These are phyloP conservation scores for Euphorbia celastroides DNA, from an alignment of 441 rosid genomes.

Conservation along the genomic window DNA sequence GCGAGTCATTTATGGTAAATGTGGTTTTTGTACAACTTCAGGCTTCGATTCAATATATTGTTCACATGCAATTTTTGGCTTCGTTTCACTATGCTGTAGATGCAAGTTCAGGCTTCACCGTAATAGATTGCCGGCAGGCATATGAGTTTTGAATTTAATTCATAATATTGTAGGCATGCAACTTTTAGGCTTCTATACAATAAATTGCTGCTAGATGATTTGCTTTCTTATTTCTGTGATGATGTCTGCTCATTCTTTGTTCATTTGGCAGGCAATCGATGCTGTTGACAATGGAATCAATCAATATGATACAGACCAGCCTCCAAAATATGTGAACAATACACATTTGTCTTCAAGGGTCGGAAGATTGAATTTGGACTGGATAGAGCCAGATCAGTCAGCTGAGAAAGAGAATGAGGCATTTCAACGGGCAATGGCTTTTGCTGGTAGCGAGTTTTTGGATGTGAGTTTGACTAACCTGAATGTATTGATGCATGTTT, in stretches of 20 bases:
- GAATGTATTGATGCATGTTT: background rate
- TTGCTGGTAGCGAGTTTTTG: slow-evolving; percentile 79
- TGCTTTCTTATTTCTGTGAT: background rate
- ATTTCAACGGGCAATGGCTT: slow-evolving; percentile 67
- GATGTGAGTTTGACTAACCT: slow-evolving; percentile 46
- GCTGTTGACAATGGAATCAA: slow-evolving; percentile 87
- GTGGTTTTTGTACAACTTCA: background rate
- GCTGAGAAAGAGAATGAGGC: slow-evolving; percentile 84
- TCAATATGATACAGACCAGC: slow-evolving; percentile 70
- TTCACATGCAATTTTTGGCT: background rate
- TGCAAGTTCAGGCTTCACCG: too few species aligned
- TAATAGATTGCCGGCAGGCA: background rate
- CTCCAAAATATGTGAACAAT: slow-evolving; percentile 82
- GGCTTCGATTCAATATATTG: background rate
- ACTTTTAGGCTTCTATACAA: too few species aligned
- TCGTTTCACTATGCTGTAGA: background rate
- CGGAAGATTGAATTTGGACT: slow-evolving; percentile 83
- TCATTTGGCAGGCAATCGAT: slow-evolving; percentile 61
- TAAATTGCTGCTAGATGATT: background rate
- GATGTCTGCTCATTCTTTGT: background rate
- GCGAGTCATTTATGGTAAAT: background rate
- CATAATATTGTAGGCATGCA: background rate
- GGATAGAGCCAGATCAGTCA: slow-evolving; percentile 92
- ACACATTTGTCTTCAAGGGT: slow-evolving; percentile 81
- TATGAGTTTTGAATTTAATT: background rate